A percentile compares a stretch with the other conserved stretches of the same genome.
These are phyloP conservation scores for Phylloporus scabripes DNA, from an alignment of 768 basidiomycete genomes.

Conservation along the genomic window DNA sequence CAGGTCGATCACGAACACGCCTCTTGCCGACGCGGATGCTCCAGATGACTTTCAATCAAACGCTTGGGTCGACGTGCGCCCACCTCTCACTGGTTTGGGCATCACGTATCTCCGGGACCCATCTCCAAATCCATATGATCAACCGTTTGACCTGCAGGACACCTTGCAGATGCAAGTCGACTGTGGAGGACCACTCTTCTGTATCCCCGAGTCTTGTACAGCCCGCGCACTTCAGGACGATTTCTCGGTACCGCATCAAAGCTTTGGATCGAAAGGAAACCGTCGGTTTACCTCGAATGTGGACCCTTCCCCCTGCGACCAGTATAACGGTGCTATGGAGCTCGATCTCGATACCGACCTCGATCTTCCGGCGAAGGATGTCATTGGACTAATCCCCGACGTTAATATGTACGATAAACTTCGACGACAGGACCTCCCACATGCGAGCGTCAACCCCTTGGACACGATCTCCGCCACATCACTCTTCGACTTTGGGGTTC, in stretches of 20 bases:
- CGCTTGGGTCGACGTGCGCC: conserved; percentile 15
- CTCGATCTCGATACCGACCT: conserved; percentile 7
- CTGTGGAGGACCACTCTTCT: not conserved
- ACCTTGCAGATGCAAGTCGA: conserved; percentile 5
- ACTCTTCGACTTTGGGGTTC: not conserved
- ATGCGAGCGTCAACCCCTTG: conserved; percentile 36
- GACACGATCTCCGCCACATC: conserved; percentile 28
- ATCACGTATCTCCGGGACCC: conserved; percentile 14
- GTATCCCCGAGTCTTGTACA: not conserved
- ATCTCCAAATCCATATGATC: not conserved
- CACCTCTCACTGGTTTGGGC: conserved; percentile 25
- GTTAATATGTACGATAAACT: conserved; percentile 33
- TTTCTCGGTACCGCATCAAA: not conserved
- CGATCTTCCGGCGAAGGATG: conserved; percentile 7
- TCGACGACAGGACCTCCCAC: conserved; percentile 12
- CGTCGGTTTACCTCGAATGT: not conserved
- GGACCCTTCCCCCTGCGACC: not conserved
- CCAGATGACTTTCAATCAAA: conserved; percentile 30
- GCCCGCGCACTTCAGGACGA: not conserved
- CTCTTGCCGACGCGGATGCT: not conserved
- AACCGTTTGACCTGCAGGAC: not conserved
- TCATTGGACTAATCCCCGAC: conserved; percentile 28
- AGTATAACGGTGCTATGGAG: not conserved
- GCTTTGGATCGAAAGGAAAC: not conserved
- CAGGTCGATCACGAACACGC: conserved; percentile 8